A percentile compares a stretch with the other conserved stretches of the same genome.
Conservation (phyloP, 306 rosid species). For the Castanea sativa region DNA sequence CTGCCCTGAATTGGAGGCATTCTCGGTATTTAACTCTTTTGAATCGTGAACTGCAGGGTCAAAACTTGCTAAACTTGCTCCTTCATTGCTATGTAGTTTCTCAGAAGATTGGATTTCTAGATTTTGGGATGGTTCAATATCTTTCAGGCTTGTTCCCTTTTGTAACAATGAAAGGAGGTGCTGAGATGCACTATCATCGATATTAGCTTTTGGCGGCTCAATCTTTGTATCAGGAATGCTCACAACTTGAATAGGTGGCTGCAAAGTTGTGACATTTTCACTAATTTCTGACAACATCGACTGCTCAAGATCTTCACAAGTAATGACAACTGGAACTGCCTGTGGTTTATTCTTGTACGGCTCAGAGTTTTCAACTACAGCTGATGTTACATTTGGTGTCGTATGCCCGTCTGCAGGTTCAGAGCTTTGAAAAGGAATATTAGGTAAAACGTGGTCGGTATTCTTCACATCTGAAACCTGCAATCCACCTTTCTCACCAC, state of each 20-base stretch:
- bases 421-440: slow-evolving; percentile 41
- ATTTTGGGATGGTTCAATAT: slow-evolving; percentile 34
- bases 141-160: slow-evolving; percentile 54
- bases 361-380: slow-evolving; percentile 41
- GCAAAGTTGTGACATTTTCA: slow-evolving; percentile 40
- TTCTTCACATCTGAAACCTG: slow-evolving; percentile 40
- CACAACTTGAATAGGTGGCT: slow-evolving; percentile 38
- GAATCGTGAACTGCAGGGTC: slow-evolving; percentile 33
- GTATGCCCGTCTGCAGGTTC: slow-evolving; percentile 39
- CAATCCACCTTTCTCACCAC: slow-evolving; percentile 63
- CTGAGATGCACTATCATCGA: slow-evolving; percentile 69
- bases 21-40: slow-evolving; percentile 50
- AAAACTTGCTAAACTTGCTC: slow-evolving; percentile 29
- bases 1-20: slow-evolving; percentile 51
- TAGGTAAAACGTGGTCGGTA: slow-evolving; percentile 34
- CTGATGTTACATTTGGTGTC: slow-evolving; percentile 35
- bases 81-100: slow-evolving; percentile 37
- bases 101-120: slow-evolving; percentile 31
- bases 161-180: slow-evolving; percentile 87
- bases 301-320: slow-evolving; percentile 96
- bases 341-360: slow-evolving; percentile 50
- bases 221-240: slow-evolving; percentile 45
- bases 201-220: slow-evolving; percentile 42
- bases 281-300: slow-evolving; percentile 72
- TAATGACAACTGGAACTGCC: slow-evolving; percentile 67